Evolutionary conservation across 768 basidiomycete genomes (phyloP).

Genomic region (Mycena maculata): DNA sequence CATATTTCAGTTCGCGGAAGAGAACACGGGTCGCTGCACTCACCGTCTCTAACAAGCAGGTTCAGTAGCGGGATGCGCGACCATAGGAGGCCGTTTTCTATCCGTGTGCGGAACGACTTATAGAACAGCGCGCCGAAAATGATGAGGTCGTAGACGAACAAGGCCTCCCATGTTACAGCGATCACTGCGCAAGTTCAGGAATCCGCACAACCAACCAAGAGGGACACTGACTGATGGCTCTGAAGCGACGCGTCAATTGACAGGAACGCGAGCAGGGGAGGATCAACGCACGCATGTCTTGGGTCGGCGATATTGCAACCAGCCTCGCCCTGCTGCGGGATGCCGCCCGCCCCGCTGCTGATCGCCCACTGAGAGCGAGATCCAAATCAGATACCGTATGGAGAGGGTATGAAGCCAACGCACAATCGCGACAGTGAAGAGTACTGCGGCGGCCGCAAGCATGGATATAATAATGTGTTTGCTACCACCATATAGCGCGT

Average conservation of each 20-base stretch:
- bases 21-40: background rate
- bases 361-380: slow-evolving; percentile 11
- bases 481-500: slow-evolving; percentile 21
- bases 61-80: background rate
- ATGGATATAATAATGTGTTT: background rate
- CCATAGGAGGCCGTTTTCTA: background rate
- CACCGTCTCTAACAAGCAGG: slow-evolving; percentile 23
- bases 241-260: background rate
- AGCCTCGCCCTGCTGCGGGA: background rate
- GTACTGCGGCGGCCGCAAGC: background rate
- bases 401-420: background rate
- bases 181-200: background rate
- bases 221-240: slow-evolving; percentile 3
- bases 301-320: slow-evolving; percentile 27
- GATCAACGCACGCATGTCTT: background rate
- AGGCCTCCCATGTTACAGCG: slow-evolving; percentile 25
- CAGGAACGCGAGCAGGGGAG: background rate
- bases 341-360: slow-evolving; percentile 11
- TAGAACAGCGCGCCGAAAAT: slow-evolving; percentile 10
- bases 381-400: background rate
- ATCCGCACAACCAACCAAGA: background rate
- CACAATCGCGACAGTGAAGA: slow-evolving; percentile 12
- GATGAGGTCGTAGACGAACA: slow-evolving; percentile 24
- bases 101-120: slow-evolving; percentile 17
- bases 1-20: background rate